Percentiles rank a stretch among this genome's conserved stretches.
phyloP scores from a whole-genome alignment of 768 basidiomycete species.

The Boletus reticulatus region DNA sequence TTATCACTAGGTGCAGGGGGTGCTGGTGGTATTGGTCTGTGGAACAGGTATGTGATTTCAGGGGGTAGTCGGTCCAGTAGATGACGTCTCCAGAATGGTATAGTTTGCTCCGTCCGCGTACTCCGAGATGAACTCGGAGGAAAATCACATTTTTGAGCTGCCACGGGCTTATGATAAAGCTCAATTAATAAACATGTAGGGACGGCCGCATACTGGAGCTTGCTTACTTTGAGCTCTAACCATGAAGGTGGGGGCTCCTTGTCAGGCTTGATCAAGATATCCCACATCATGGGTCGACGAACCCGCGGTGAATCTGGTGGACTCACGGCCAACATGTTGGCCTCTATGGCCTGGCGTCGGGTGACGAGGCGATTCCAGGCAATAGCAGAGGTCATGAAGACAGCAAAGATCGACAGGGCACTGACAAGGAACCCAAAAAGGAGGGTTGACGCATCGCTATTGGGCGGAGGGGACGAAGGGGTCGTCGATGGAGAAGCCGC shows the following conservation, averaged over 20 bases:
- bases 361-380: constrained; percentile 33
- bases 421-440: constrained; percentile 33
- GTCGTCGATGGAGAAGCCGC: background rate
- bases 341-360: constrained; percentile 29
- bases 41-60: constrained; percentile 30
- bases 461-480: constrained; percentile 1
- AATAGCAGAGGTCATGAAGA: constrained; percentile 31
- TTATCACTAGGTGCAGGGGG: background rate
- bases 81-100: constrained; percentile 22
- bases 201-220: constrained; percentile 17
- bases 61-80: constrained; percentile 17
- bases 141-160: constrained; percentile 9
- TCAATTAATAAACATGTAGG: background rate
- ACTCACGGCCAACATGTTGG: constrained; percentile 5
- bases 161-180: constrained; percentile 21
- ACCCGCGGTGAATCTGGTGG: background rate
- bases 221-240: constrained; percentile 21
- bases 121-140: background rate
- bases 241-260: constrained; percentile 5
- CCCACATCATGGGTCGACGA: constrained; percentile 24
- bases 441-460: constrained; percentile 20
- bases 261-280: constrained; percentile 15
- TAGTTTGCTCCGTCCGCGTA: constrained; percentile 2
- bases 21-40: constrained; percentile 10
- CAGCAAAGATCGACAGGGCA: constrained; percentile 29